Conservation (phyloP, 2,329 filamentous ascomycete species). For the Amauroascus verrucosus region DNA sequence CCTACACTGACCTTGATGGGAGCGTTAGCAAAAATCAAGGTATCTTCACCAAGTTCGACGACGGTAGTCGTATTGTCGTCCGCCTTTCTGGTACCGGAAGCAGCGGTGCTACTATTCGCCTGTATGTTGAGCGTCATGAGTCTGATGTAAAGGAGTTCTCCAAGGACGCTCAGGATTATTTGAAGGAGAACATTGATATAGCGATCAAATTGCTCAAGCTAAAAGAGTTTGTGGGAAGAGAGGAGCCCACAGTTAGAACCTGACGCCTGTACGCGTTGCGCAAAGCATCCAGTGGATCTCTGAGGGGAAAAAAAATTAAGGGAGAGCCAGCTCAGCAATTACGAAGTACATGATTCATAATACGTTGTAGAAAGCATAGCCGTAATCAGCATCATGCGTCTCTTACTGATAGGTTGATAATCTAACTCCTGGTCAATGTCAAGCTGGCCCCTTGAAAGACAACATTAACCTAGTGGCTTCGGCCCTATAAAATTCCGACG, state of each 20-base stretch:
- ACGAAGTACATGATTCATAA: conserved; percentile 6
- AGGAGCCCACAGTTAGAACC: conserved; percentile 93
- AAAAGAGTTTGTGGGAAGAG: conserved; percentile 84
- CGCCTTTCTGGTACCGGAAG: conserved; percentile 90
- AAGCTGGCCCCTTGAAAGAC: too few species aligned
- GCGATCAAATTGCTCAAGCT: conserved; percentile 80
- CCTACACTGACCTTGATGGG: conserved; percentile 96
- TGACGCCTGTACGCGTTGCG: too few species aligned
- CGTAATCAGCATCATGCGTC: too few species aligned
- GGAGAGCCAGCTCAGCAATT: background rate
- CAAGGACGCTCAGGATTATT: conserved; percentile 82
- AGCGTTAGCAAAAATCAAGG: conserved; percentile 94
- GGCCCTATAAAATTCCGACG: background rate
- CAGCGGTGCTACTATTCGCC: conserved; percentile 86
- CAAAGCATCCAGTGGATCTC: too few species aligned
- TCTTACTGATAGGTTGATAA: background rate
- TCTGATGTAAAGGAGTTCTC: conserved; percentile 66
- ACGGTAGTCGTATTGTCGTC: conserved; percentile 89
- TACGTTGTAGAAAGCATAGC: background rate
- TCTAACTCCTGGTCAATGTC: background rate
- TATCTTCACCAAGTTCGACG: conserved; percentile 86
- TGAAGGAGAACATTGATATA: conserved; percentile 79
- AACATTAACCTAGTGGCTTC: too few species aligned
- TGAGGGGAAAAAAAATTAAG: too few species aligned
- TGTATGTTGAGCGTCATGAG: conserved; percentile 96